These are phyloP conservation scores for Parafenestella ontariensis DNA, from an alignment of 2,329 filamentous ascomycete genomes.

Conservation along the genomic window DNA sequence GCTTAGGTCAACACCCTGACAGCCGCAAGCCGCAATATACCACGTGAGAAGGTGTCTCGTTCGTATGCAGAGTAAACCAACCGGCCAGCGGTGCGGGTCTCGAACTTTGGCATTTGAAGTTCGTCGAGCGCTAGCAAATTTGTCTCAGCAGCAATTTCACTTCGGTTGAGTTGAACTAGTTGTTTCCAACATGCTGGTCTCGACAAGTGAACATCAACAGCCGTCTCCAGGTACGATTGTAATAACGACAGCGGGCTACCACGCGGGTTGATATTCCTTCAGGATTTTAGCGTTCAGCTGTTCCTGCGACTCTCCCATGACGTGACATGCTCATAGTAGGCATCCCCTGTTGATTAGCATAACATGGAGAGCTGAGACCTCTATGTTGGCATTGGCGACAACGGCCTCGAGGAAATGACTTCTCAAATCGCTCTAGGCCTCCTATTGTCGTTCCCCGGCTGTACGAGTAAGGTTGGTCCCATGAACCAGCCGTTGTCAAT, in stretches of 20 bases:
- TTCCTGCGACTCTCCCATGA: neutral
- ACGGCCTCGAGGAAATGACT: neutral
- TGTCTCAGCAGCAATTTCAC: neutral
- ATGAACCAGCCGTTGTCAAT: conserved; percentile 1
- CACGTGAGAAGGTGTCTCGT: conserved; percentile 13
- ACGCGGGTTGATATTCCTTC: conserved; percentile 5
- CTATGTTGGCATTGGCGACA: neutral
- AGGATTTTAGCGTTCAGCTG: conserved; percentile 3
- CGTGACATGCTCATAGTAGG: neutral
- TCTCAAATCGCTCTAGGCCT: neutral
- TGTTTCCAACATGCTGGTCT: no score
- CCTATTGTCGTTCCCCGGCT: neutral
- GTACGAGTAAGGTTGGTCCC: neutral
- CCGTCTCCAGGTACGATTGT: conserved; percentile 3
- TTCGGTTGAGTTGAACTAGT: no score
- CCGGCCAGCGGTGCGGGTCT: neutral
- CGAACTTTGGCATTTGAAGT: neutral
- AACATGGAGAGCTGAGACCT: neutral
- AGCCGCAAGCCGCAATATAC: conserved; percentile 14
- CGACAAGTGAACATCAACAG: no score
- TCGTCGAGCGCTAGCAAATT: neutral
- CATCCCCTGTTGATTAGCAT: neutral
- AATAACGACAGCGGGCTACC: conserved; percentile 1
- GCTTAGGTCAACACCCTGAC: conserved; percentile 2
- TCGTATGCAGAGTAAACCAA: neutral